phyloP scores from a whole-genome alignment of 441 rosid genomes.

The Cnidoscolus chayamansa region DNA sequence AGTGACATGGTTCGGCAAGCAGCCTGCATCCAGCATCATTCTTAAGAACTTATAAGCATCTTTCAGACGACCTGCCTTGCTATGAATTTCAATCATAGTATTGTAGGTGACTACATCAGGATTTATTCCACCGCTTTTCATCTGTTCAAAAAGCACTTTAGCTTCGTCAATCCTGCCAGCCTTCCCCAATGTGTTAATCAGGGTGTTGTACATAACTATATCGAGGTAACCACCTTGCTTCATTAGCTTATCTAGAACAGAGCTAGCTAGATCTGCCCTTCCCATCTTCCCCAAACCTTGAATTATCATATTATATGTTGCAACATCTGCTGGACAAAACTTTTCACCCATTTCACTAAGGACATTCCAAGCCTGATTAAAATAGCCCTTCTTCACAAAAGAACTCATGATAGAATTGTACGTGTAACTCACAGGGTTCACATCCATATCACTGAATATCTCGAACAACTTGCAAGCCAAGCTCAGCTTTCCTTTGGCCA shows the following conservation, averaged over 20 bases:
- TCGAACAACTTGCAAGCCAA: slow-evolving; percentile 82
- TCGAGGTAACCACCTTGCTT: slow-evolving; percentile 79
- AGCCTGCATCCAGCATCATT: slow-evolving; percentile 70
- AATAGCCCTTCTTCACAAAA: slow-evolving; percentile 77
- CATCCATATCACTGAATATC: slow-evolving; percentile 58
- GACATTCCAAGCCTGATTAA: slow-evolving; percentile 56
- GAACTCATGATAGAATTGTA: slow-evolving; percentile 84
- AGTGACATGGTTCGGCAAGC: slow-evolving; percentile 73
- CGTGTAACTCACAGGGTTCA: slow-evolving; percentile 61
- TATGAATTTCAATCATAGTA: slow-evolving; percentile 74
- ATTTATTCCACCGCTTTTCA: slow-evolving; percentile 63
- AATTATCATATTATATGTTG: slow-evolving; percentile 75
- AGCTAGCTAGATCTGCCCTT: slow-evolving; percentile 72
- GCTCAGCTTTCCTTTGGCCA: slow-evolving; percentile 75
- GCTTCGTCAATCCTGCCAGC: slow-evolving; percentile 71
- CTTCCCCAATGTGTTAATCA: slow-evolving; percentile 73
- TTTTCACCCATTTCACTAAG: slow-evolving; percentile 67
- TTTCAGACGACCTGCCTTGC: slow-evolving; percentile 65
- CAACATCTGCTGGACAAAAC: slow-evolving; percentile 59
- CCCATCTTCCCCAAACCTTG: slow-evolving; percentile 87
- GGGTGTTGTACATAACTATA: slow-evolving; percentile 80
- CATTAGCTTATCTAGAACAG: slow-evolving; percentile 58
- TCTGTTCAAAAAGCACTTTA: slow-evolving; percentile 58
- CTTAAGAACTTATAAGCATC: slow-evolving; percentile 66
- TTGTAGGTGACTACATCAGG: slow-evolving; percentile 84